Evolutionary conservation across 352 stramenopile species (phyloP).

Genomic region (Globisporangium ultimum): DNA sequence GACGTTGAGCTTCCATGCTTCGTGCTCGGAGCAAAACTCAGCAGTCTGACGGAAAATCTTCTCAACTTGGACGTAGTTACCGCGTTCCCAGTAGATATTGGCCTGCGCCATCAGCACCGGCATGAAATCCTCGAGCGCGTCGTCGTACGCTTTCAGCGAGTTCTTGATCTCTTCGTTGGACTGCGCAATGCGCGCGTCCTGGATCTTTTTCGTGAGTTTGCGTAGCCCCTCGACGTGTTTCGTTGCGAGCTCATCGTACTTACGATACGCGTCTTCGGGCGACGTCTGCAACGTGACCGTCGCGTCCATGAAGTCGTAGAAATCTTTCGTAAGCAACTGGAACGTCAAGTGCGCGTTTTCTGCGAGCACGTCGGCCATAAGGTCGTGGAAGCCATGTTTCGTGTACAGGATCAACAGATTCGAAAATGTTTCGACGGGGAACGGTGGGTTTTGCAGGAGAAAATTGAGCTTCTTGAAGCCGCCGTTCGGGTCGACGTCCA

Average conservation of each 20-base stretch:
- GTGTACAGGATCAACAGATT: slow-evolving; percentile 95
- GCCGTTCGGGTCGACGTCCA: slow-evolving; percentile 90
- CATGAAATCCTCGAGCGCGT: slow-evolving; percentile 93
- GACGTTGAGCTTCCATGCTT: slow-evolving; percentile 96
- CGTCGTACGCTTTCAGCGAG: slow-evolving; percentile 91
- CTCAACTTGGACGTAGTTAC: slow-evolving; percentile 96
- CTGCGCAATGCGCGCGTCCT: slow-evolving; percentile 88
- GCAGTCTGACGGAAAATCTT: slow-evolving; percentile 93
- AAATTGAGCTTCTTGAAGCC: slow-evolving; percentile 96
- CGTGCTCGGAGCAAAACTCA: slow-evolving; percentile 95
- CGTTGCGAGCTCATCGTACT: slow-evolving; percentile 92
- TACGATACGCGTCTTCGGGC: slow-evolving; percentile 92
- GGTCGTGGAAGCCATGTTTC: slow-evolving; percentile 93
- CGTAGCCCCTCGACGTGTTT: slow-evolving; percentile 92
- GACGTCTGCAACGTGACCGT: slow-evolving; percentile 92
- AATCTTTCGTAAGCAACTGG: slow-evolving; percentile 91
- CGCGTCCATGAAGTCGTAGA: slow-evolving; percentile 96
- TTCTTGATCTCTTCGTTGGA: slow-evolving; percentile 93
- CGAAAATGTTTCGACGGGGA: slow-evolving; percentile 93
- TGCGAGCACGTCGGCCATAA: slow-evolving; percentile 94
- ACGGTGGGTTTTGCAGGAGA: slow-evolving; percentile 92
- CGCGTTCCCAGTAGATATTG: slow-evolving; percentile 95
- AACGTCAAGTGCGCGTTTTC: slow-evolving; percentile 94
- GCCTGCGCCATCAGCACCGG: slow-evolving; percentile 96
- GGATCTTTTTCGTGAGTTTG: slow-evolving; percentile 94